Evolutionary conservation across 1,284 basidiomycete genomes (phyloP), one percentile per base, ranked within the genome.

Genomic region (Abortiporus biennis): DNA sequence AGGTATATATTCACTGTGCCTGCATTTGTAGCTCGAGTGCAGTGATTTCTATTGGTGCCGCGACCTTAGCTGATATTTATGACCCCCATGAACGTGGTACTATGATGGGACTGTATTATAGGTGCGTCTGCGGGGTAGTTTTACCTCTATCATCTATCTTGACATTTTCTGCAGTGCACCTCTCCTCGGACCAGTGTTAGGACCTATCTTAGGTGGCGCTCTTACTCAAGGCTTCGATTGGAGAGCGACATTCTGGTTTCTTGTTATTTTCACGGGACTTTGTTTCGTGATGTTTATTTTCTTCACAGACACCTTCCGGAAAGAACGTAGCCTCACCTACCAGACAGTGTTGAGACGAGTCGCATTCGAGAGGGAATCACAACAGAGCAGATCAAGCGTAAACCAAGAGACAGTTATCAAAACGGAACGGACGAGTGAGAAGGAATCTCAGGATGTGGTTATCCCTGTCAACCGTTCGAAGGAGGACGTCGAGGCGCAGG

Each of bases 201-300:
- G 86, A 0, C 86, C 88, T 2, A 71, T 92, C 31, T 58, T 80
- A 22, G 81, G 81, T 2, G 91, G 90, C 2, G 74, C 69, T 1
- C 67, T 92, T 3, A 80, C 84, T 0, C 69, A 81, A 47, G 72
- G 68, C 0, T 83, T 84, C 57, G 71, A 69, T 44, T 93, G 91
- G 90, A 74, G 85, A 21, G 76, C 80, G 4, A 77, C 80, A 0
- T 89, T 93, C 59, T 93, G 86, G 73, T 90, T 92, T 58, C 71
- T 92, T 17, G 67, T 76, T 1, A 80, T 80, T 33, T 72, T 83
- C 40, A 76, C 76, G 5, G 76, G 74, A 3, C 39, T 72, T 31
- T 76, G 74, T 48, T 67, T 77, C 38, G 38, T 76, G 36, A 64
- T 71, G 15, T 90, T 90, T 62, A 45, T 83, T 42, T 76, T 82